Base-by-base conservation (phyloP, 306 rosid species). In the Clitoria ternatea region DNA sequence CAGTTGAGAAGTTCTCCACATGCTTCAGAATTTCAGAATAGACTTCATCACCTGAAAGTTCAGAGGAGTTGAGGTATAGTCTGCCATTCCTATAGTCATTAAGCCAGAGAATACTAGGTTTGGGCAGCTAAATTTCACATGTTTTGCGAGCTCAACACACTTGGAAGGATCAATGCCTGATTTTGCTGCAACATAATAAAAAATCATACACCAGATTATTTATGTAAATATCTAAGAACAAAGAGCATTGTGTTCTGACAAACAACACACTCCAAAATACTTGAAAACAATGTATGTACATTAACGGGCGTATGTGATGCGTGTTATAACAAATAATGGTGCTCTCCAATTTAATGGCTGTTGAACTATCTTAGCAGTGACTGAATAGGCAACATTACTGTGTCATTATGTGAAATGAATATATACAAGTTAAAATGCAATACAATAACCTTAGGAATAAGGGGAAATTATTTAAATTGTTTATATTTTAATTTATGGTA, bases 61-160 rank as follows among this genome's bases (percentile, higher is more conserved):
- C 83, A 87, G 91, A 5, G 92, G 99, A 10, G 97, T 94, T 42
- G 98, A 94, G 60, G 87, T 79, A 63, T 89, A 94, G 82, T 94
- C 95, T 12, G 71, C 80, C 97, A 89, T 94, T 54, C 99, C 99
- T 74, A 90, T 91, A 7, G 97, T 94, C 99, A 94, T 94, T 67
- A 94, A 80, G 70, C 99, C 99, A 68, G 85, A 87, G 76, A 94
- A 89, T 54, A 71, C 82, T 22, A 94, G 90, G 74, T 94, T 89
- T 77, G 97, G 92, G 86, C 99, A 91, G 80, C 77, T 72, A 19
- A 48, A 50, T 57, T 82, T 90, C 43, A 94, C 95, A 84, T 94
- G 96, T 78, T 86, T 89, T 64, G 92, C 97, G n/a, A 94, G 91
- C 66, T 87, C 96, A 69, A 86, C 90, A 68, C 97, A 90, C 32